phyloP scores from a whole-genome alignment of 106 monocot genomes.

The Allium sativum region DNA sequence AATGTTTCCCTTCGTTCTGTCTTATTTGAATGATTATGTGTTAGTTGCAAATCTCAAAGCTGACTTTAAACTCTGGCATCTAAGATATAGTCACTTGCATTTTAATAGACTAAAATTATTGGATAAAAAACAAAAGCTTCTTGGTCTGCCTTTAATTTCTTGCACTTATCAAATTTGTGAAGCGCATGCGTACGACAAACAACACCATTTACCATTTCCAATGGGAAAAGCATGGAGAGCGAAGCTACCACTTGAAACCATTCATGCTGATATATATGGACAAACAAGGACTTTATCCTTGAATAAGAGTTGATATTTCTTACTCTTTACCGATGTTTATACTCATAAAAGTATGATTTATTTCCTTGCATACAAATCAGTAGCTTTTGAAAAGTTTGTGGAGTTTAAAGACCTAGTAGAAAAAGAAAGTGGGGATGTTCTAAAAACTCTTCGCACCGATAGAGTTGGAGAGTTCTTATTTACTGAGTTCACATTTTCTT shows the following conservation, averaged over 20 bases:
- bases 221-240: neutral
- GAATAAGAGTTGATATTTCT: neutral
- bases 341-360: neutral
- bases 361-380: conserved; percentile 6
- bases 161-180: neutral
- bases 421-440: conserved; percentile 7
- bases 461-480: conserved; percentile 15
- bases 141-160: neutral
- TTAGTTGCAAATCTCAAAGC: neutral
- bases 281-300: neutral
- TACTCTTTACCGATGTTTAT: conserved; percentile 5
- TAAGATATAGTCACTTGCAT: conserved; percentile 8
- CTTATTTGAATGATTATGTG: conserved; percentile 1
- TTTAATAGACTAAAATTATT: conserved; percentile 6
- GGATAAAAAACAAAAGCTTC: neutral
- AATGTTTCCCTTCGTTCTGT: conserved; percentile 4
- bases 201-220: neutral
- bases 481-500: neutral
- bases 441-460: conserved; percentile 8
- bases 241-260: neutral
- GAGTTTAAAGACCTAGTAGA: conserved; percentile 10
- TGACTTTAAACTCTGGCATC: conserved; percentile 1
- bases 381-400: conserved; percentile 7
- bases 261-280: neutral
- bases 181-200: neutral